These are phyloP conservation scores for Beauveria brongniartii DNA, from an alignment of 2,329 filamentous ascomycete species.

Conservation along the genomic window DNA sequence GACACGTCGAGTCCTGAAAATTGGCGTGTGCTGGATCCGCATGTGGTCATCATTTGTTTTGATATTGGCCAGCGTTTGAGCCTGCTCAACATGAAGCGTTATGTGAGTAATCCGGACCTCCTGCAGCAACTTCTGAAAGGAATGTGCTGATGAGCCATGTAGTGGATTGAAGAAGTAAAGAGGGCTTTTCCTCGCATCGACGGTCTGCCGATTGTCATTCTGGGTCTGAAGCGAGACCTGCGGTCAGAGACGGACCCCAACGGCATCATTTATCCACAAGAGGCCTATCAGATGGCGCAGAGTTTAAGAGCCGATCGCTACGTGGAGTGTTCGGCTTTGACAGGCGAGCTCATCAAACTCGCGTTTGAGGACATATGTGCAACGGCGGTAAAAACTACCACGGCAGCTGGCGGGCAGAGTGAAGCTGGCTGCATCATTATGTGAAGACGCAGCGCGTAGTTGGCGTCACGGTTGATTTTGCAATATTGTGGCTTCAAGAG, in stretches of 20 bases:
- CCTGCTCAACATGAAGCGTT: constrained; percentile 49
- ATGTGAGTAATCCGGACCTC: constrained; percentile 31
- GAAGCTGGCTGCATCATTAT: constrained; percentile 46
- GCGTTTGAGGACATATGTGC: constrained; percentile 54
- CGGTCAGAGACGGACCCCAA: constrained; percentile 50
- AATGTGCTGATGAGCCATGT: not conserved
- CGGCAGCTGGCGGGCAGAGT: constrained; percentile 41
- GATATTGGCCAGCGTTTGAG: constrained; percentile 52
- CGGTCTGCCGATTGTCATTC: constrained; percentile 44
- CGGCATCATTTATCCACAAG: constrained; percentile 53
- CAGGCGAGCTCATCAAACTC: constrained; percentile 48
- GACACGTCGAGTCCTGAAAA: constrained; percentile 51
- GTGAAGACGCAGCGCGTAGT: constrained; percentile 23
- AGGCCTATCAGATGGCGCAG: constrained; percentile 49
- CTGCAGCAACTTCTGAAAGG: not conserved
- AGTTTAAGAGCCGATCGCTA: constrained; percentile 54
- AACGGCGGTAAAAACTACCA: constrained; percentile 43
- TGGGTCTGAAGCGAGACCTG: constrained; percentile 54
- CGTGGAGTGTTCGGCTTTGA: constrained; percentile 54
- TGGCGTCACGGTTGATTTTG: not conserved
- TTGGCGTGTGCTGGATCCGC: constrained; percentile 50
- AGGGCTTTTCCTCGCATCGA: constrained; percentile 38
- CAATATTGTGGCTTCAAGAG: constrained; percentile 15
- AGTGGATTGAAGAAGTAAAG: constrained; percentile 53
- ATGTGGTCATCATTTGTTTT: constrained; percentile 53